Base-by-base conservation (phyloP, 495 filamentous ascomycete species). In the Tuber microsphaerosporum region DNA sequence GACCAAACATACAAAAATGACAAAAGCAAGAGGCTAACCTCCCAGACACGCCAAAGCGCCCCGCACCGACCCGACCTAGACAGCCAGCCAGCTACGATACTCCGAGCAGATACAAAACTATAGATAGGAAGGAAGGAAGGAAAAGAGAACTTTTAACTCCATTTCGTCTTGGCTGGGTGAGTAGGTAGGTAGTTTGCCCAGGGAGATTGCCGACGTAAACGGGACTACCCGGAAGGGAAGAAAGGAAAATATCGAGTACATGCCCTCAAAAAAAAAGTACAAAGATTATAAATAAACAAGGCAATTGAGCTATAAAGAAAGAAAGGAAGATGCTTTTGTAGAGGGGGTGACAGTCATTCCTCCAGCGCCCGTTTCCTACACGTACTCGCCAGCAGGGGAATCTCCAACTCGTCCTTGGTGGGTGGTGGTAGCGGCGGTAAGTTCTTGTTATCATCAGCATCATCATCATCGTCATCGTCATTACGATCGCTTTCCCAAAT, bases 401-500 rank as follows among this genome's bases (percentile, higher is more conserved):
- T 65, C 4, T 65, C 26, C 4, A 65, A 65, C 56, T 65, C 16
- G 46, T 51, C 69, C 16, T 56, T 26, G 42, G 46, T 48, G 68
- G 65, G 71, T 6, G 73, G 20, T 19, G 48, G 71, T 16, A 51
- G 34, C 19, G 74, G 26, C 7, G 75, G 51, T 26, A 45, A 43
- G 43, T 45, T 56, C 39, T 74, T 46, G 37, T 39, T 61, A 14
- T 73, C 48, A 42, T 22, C n/a, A 34, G 69, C 31, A 46, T 76
- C 77, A 34, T 56, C 39, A 45, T 81, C 79, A 31, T 69, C 17
- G 69, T 72, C 45, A 73, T 74, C 41, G 45, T 56, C 16, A 71
- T 81, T 76, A 39, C 31, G 2, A 73, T 41, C 22, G 76, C 70
- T 68, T 79, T 81, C 31, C 74, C 76, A 73, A 71, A 81, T 43